Evolutionary conservation across 148 eudicot species (phyloP), one percentile per base, ranked within the genome.

Genomic region (Rhododendron vialii): DNA sequence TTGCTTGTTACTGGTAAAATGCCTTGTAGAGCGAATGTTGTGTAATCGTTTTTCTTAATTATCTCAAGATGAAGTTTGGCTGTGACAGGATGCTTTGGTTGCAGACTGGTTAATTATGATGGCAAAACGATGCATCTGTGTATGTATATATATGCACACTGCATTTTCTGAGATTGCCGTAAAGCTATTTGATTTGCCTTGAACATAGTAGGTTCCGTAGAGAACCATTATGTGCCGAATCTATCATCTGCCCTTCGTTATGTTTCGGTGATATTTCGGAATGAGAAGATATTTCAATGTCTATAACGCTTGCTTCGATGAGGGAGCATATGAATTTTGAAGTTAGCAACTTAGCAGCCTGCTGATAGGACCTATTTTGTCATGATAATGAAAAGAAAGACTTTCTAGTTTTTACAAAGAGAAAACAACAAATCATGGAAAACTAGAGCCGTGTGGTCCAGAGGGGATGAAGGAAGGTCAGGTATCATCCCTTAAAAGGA

Each of bases 301-400:
- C 59, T 53, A 14, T 53, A 35, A 35, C 1, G 36, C 36, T 0
- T 30, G 30, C 30, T 30, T 30, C 36, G 14, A 51, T 51, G 55
- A 50, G 3, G 0, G 0, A 12, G 3, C 2, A 1, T 14, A 3
- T 0, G 18, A 4, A 53, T 0, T 11, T 15, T 53, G 4, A 15
- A 53, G 18, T 53, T 53, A 53, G 59, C 22, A 53, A n/a, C n/a
- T n/a, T n/a, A n/a, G n/a, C n/a, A n/a, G n/a, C 59, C 3, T 3
- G 59, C 59, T 53, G 20, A 1, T 17, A 53, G 59, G 20, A 15
- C 59, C 59, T 53, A 14, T 17, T 38, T 38, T 38, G 0, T 38
- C 6, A 38, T 38, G 41, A 0, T 38, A 38, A 38, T 38, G 43
- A n/a, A n/a, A n/a, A n/a, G n/a, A n/a, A n/a, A n/a, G n/a, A n/a